Evolutionary conservation across 2,329 filamentous ascomycete genomes (phyloP).

Genomic region (Catunica adiposa): DNA sequence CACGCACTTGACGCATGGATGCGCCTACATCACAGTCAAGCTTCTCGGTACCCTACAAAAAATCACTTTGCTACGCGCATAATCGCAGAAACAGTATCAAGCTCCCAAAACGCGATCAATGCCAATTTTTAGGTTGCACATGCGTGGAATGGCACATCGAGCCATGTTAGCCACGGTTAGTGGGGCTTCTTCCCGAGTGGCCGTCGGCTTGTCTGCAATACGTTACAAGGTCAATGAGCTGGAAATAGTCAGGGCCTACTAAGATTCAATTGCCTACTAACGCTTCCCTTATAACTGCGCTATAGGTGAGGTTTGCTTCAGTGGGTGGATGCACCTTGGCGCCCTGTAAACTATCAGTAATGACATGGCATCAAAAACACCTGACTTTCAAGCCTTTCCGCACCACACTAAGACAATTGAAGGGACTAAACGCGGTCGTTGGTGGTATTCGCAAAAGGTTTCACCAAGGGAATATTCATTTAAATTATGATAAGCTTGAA

Average conservation of each 20-base stretch:
- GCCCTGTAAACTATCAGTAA: not conserved
- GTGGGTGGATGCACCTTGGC: not conserved
- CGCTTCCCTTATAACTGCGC: not conserved
- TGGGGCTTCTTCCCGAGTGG: not conserved
- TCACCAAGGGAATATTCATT: too few species aligned
- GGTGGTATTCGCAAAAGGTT: not conserved
- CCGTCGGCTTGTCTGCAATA: not conserved
- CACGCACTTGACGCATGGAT: not conserved
- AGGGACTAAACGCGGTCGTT: not conserved
- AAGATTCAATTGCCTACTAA: too few species aligned
- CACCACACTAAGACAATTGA: not conserved
- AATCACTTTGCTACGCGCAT: not conserved
- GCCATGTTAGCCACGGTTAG: too few species aligned
- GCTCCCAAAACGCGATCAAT: not conserved
- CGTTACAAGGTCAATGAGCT: not conserved
- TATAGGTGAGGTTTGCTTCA: not conserved
- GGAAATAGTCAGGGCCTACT: not conserved
- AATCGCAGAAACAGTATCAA: not conserved
- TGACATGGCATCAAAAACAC: not conserved
- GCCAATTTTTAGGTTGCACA: not conserved
- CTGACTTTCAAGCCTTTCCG: slow-evolving; percentile 5
- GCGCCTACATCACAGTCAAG: not conserved
- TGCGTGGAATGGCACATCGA: not conserved
- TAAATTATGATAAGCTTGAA: too few species aligned
- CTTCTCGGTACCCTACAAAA: not conserved